These are phyloP conservation scores for Microbotryum scabiosae DNA, from an alignment of 1,284 basidiomycete species.

Conservation along the genomic window DNA sequence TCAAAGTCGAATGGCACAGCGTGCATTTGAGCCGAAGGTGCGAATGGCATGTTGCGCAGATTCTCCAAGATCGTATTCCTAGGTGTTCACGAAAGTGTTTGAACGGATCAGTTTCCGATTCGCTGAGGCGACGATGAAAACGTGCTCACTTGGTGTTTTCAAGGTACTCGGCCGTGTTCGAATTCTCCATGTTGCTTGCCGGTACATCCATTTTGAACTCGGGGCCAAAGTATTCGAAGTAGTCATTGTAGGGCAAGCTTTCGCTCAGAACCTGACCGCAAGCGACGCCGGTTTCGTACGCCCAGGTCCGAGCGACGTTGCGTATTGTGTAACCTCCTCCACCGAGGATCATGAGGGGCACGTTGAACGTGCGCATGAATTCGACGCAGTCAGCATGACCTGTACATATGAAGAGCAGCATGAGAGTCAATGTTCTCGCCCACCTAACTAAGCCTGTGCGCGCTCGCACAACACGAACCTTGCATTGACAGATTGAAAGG, in stretches of 20 bases:
- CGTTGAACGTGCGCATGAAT: slow-evolving; percentile 71
- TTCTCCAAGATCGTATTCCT: slow-evolving; percentile 68
- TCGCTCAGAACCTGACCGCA: slow-evolving; percentile 67
- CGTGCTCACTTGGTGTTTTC: slow-evolving; percentile 60
- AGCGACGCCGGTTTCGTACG: slow-evolving; percentile 92
- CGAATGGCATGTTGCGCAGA: slow-evolving; percentile 64
- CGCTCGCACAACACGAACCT: slow-evolving; percentile 44
- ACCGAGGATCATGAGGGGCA: slow-evolving; percentile 85
- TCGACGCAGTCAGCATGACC: slow-evolving; percentile 81
- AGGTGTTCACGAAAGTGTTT: not conserved
- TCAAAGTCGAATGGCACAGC: slow-evolving; percentile 64
- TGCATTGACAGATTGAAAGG: slow-evolving; percentile 94
- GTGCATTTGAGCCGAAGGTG: slow-evolving; percentile 81
- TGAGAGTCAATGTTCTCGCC: not conserved
- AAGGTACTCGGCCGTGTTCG: slow-evolving; percentile 76
- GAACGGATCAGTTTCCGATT: slow-evolving; percentile 2
- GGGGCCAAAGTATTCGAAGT: slow-evolving; percentile 97
- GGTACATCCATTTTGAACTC: slow-evolving; percentile 87
- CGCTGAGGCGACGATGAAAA: not conserved
- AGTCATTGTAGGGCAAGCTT: slow-evolving; percentile 88
- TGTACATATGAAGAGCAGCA: slow-evolving; percentile 12
- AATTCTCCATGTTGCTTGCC: slow-evolving; percentile 87
- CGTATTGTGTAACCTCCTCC: slow-evolving; percentile 90
- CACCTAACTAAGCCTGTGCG: not conserved
- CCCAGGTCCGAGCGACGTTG: slow-evolving; percentile 92